Evolutionary conservation across 768 basidiomycete species (phyloP).

Genomic region (Lactarius sanguifluus): DNA sequence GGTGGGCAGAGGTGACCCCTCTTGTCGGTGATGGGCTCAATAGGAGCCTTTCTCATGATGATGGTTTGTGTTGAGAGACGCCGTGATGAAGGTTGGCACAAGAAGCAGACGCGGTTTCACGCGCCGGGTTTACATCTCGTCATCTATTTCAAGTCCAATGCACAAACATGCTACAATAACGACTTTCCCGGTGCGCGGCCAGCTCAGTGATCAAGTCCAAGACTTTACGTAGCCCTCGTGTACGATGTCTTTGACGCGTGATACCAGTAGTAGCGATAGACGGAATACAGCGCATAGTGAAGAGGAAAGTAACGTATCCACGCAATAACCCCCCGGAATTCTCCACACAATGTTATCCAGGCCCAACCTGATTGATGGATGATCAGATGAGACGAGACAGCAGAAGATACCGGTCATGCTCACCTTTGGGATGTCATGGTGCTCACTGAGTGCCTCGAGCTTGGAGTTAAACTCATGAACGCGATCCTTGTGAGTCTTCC

Average conservation of each 20-base stretch:
- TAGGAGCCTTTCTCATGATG: slow-evolving; percentile 39
- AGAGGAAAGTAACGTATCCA: not conserved
- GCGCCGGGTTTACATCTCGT: slow-evolving; percentile 34
- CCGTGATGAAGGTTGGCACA: slow-evolving; percentile 27
- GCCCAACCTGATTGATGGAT: slow-evolving; percentile 62
- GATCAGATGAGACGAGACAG: slow-evolving; percentile 13
- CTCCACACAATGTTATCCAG: slow-evolving; percentile 58
- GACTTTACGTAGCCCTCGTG: slow-evolving; percentile 7
- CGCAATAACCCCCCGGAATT: slow-evolving; percentile 10
- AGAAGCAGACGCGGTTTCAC: slow-evolving; percentile 33
- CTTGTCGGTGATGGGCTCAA: slow-evolving; percentile 41
- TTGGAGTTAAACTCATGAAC: slow-evolving; percentile 88
- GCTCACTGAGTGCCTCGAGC: slow-evolving; percentile 84
- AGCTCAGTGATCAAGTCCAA: slow-evolving; percentile 12
- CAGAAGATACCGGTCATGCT: slow-evolving; percentile 27
- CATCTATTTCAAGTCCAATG: slow-evolving; percentile 36
- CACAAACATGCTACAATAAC: slow-evolving; percentile 38
- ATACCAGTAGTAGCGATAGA: slow-evolving; percentile 1
- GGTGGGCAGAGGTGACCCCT: slow-evolving; percentile 55
- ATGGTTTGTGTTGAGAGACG: slow-evolving; percentile 24
- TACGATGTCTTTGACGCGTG: not conserved
- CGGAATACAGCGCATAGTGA: not conserved
- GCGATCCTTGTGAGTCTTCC: slow-evolving; percentile 90
- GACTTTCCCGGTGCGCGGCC: slow-evolving; percentile 21
- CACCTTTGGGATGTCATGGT: slow-evolving; percentile 94